Evolutionary conservation across 2,329 filamentous ascomycete species (phyloP), one percentile per base, ranked within the genome.

Genomic region (Madurella mycetomatis): DNA sequence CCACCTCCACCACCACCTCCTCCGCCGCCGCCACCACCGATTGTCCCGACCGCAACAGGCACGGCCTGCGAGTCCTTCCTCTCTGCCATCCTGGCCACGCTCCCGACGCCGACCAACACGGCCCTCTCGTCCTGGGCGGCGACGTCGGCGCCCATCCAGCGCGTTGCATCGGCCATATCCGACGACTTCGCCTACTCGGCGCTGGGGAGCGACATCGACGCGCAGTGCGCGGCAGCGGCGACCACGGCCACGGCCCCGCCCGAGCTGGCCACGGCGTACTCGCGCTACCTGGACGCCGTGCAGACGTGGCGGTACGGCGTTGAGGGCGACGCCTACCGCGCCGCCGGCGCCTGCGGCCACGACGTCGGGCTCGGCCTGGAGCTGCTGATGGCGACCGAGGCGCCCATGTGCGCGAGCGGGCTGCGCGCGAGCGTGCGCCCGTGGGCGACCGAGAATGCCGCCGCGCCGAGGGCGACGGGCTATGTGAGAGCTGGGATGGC

Each of bases 311-410:
- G 51, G 17, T 54, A 44, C 13, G 51, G 32, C 5, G 47, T 54
- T 13, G 51, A 54, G 39, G 51, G 51, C 4, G 51, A 54, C 19
- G 51, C 51, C 2, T 54, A 54, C 41, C n/a, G 31, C 1, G 17
- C 45, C 2, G 51, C 46, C 2, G 46, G 34, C 12, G 18, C 19
- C 18, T 54, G 51, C 16, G 46, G 45, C 25, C 46, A 46, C 11
- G 32, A 34, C 15, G 47, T 49, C 7, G 51, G 51, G 30, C 9
- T 49, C 16, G 51, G 32, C 12, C 19, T 54, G 46, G 51, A 54
- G 41, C 16, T 54, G 46, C 25, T 54, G 40, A 49, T 49, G 46
- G 51, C 51, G 9, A 54, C 51, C 11, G 51, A 54, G 41, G 51
- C 44, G 18, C 31, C 45, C 11, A 54, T 54, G 51, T 54, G 51